Evolutionary conservation across 495 filamentous ascomycete species (phyloP), one percentile per base, ranked within the genome.

Genomic region (Terfezia claveryi): DNA sequence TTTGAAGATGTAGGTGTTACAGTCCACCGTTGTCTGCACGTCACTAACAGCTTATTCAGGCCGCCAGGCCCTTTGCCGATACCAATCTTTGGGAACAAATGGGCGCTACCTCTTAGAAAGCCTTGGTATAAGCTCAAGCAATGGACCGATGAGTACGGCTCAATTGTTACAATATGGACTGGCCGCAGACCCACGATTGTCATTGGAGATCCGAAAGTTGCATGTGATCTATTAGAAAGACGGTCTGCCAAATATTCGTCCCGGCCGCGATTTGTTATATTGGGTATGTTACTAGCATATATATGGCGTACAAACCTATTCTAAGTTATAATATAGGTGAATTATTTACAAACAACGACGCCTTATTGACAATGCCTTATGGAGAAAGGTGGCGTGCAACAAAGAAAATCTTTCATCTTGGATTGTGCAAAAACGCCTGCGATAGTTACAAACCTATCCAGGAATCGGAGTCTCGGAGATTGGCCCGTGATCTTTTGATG

Each of bases 101-200:
- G 71, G 61, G 70, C 75, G 60, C 61, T 76, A 20, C 71, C 74
- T 38, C 68, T 68, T 37, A 64, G 62, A 37, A 72, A 76, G 53
- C 75, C 75, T 20, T 84, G 80, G 80, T 62, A 75, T 16, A 73
- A 75, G 62, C 80, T 81, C 64, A 64, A 65, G 14, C 53, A 66
- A 58, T 72, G 69, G 71, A 67, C 64, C 52, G 64, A 69, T 54
- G 55, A 63, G 36, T 71, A 73, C 56, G 72, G 71, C 14, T 70
- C 69, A 0, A 57, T 74, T n/a, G 57, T 72, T 12, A 80, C 78
- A 6, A 68, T 83, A 9, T 79, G 78, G 72, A 71, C 79, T 53
- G 80, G 80, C 0, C 71, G 77, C 6, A 71, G 72, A 17, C 76
- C 78, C 2, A 82, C 79, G 32, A 73, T 83, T 53, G 70, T 81